Base-by-base conservation (phyloP, 805 yeast species). In the Suhomyces pyralidae region DNA sequence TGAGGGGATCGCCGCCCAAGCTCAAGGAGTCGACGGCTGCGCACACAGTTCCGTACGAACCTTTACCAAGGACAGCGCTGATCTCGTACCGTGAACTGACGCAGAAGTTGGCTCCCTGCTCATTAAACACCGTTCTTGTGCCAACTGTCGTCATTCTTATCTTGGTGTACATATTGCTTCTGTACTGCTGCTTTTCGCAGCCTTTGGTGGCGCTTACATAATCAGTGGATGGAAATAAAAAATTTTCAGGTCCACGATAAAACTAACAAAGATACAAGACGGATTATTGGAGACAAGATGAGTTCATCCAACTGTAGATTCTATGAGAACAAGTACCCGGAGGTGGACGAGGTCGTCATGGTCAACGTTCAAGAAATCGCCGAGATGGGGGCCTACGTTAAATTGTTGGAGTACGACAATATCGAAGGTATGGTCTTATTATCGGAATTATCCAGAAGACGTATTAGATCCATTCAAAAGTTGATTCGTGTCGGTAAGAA, bases 311-410 rank as follows among this genome's bases (percentile, higher is more conserved):
- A 89, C 71, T 92, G 97, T 79, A 87, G 99, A 78, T 94, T 88
- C 76, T 94, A 94, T 72, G 99, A 93, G 76, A 94, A 92, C 83
- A 93, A 92, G 74, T 94, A 85, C 79, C 99, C 99, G 55, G 99
- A 94, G 75, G 96, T 94, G 66, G 99, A 94, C 63, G 99, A 94
- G 71, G 96, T 94, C 62, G 98, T 94, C 59, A 93, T 94, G 96
- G 99, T 94, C 68, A 94, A 94, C 74, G 99, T 94, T 61, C 96
- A 89, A 73, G 96, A 89, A 71, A 94, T 94, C 63, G 99, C 98
- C 61, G 99, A 94, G 73, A 94, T 94, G 99, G 99, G 99, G 55
- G 99, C 99, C 12, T 94, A 94, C 71, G 96, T 94, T 59, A 93
- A 91, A 73, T 81, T 94, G 59, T 81, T 94, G 59, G 99, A 94